Evolutionary conservation across 1,139 yeast species (phyloP).

Genomic region (Yamadazyma mexicana): DNA sequence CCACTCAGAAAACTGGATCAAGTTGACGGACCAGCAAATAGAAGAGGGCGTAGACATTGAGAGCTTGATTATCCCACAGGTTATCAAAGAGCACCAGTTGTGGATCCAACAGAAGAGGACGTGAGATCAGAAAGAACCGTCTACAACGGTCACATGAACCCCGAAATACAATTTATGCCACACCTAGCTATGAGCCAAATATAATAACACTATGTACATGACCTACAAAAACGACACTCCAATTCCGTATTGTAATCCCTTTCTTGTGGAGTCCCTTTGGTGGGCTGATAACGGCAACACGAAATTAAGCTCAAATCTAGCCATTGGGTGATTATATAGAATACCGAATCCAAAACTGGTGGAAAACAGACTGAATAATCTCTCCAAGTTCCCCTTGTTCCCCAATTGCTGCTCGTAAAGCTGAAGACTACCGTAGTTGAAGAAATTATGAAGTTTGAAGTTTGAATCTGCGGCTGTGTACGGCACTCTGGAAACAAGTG

Average conservation of each 20-base stretch:
- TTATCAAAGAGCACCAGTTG: slow-evolving; percentile 55
- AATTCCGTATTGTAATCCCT: slow-evolving; percentile 91
- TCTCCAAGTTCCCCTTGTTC: slow-evolving; percentile 18
- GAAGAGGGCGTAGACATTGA: slow-evolving; percentile 60
- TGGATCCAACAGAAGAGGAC: slow-evolving; percentile 47
- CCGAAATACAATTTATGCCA: too few relatives aligned
- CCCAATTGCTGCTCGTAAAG: slow-evolving; percentile 6
- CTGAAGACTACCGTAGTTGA: slow-evolving; percentile 69
- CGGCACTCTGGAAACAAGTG: slow-evolving; percentile 69
- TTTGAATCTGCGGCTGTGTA: slow-evolving; percentile 54
- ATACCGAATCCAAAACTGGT: slow-evolving; percentile 74
- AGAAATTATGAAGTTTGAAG: slow-evolving; percentile 66
- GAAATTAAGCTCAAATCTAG: slow-evolving; percentile 87
- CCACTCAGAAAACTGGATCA: slow-evolving; percentile 48
- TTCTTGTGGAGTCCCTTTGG: slow-evolving; percentile 65
- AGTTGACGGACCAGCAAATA: slow-evolving; percentile 43
- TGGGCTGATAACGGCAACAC: slow-evolving; percentile 73
- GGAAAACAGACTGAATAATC: slow-evolving; percentile 38
- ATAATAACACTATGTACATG: too few relatives aligned
- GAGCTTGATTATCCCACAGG: slow-evolving; percentile 73
- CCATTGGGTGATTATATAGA: slow-evolving; percentile 81
- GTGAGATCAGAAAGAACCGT: neutral
- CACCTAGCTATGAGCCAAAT: too few relatives aligned
- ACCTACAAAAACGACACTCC: slow-evolving; percentile 76
- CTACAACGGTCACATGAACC: too few relatives aligned